These are phyloP conservation scores for Saccharum hybrid DNA, from an alignment of 202 grass and related monocot genomes.

Conservation along the genomic window DNA sequence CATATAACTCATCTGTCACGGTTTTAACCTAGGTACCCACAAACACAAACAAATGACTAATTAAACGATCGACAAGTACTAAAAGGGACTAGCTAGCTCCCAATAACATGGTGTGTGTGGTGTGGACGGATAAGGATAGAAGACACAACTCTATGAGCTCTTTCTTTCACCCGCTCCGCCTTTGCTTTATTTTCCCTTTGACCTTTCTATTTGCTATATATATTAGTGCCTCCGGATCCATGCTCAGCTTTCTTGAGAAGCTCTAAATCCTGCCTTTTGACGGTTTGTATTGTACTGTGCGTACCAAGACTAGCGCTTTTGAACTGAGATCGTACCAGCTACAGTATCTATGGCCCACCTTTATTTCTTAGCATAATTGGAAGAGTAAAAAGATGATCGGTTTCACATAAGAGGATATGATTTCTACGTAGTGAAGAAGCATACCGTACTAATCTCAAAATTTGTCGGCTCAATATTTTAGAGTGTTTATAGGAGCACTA, in stretches of 20 bases:
- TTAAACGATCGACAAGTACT: neutral
- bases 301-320: constrained; percentile 6
- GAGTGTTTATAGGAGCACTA: too few relatives aligned
- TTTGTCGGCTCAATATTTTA: too few relatives aligned
- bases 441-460: too few relatives aligned
- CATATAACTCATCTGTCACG: neutral
- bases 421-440: too few relatives aligned
- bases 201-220: neutral
- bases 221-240: neutral
- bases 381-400: too few relatives aligned
- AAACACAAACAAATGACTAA: neutral
- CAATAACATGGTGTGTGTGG: neutral
- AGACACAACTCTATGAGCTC: neutral
- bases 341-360: neutral
- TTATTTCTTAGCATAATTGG: neutral
- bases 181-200: neutral
- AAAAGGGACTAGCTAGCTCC: neutral
- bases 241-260: constrained; percentile 9
- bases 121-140: neutral
- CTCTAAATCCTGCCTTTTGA: constrained; percentile 3
- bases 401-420: too few relatives aligned
- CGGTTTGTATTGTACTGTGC: neutral
- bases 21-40: neutral
- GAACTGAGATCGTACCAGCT: neutral
- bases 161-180: neutral